Percentiles rank a stretch among this genome's conserved stretches.
These are phyloP conservation scores for Acorus gramineus DNA, from an alignment of 106 monocot genomes.

Conservation along the genomic window DNA sequence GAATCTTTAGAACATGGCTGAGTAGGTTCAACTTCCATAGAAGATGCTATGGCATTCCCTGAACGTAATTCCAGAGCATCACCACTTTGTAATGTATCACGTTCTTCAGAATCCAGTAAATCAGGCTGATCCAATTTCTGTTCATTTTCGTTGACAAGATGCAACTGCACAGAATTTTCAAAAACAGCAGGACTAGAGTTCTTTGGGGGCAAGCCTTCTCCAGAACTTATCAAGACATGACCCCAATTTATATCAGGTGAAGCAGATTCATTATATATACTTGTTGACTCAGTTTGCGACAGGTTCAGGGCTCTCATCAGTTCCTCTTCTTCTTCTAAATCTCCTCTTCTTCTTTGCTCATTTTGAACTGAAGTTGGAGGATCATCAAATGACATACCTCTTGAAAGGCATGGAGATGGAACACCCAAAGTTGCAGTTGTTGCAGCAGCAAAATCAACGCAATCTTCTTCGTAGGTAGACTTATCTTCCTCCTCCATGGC, in stretches of 20 bases:
- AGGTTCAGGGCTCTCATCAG: conserved; percentile 57
- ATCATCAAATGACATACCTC: conserved; percentile 68
- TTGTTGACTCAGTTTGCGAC: conserved; percentile 34
- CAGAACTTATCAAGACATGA: background rate
- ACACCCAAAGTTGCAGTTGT: conserved; percentile 77
- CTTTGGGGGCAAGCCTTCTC: conserved; percentile 4
- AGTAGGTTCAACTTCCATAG: conserved; percentile 1
- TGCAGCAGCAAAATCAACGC: conserved; percentile 88
- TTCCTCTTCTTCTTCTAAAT: conserved; percentile 71
- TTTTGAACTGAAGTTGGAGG: conserved; percentile 7
- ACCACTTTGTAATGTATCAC: conserved; percentile 6
- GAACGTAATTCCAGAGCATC: conserved; percentile 13
- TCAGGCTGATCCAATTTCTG: conserved; percentile 9
- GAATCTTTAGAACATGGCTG: conserved; percentile 15
- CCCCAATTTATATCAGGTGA: conserved; percentile 3
- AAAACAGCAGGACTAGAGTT: conserved; percentile 13
- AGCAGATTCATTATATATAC: conserved; percentile 6
- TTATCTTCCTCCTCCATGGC: conserved; percentile 18
- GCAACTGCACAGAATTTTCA: conserved; percentile 4
- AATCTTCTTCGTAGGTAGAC: conserved; percentile 34
- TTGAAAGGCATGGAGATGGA: conserved; percentile 68
- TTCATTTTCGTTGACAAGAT: conserved; percentile 15
- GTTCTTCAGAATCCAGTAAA: conserved; percentile 7
- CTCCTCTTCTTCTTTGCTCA: conserved; percentile 44
- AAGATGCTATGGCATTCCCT: conserved; percentile 5